Percentiles rank a stretch among this genome's conserved stretches.
phyloP scores from a whole-genome alignment of 2,329 filamentous ascomycete species.

The Cryoendolithus antarcticus region DNA sequence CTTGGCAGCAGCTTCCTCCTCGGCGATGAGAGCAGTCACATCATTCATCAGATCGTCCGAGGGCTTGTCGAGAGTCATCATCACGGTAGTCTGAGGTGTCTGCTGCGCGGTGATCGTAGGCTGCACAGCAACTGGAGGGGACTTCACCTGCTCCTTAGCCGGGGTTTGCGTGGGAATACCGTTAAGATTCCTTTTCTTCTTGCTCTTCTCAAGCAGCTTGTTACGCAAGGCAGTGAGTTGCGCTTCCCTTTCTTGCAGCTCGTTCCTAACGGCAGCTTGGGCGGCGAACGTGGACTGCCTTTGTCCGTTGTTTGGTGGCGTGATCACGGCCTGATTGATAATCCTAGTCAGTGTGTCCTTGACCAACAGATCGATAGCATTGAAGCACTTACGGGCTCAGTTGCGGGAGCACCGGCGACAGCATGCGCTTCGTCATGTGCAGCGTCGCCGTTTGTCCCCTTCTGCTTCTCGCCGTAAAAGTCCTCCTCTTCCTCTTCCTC shows the following conservation, averaged over 20 bases:
- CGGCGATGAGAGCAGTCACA: conserved; percentile 13
- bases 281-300: too few species aligned
- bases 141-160: not conserved
- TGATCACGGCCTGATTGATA: too few species aligned
- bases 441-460: conserved; percentile 1
- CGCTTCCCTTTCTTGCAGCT: too few species aligned
- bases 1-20: conserved; percentile 16
- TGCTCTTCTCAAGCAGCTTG: conserved; percentile 3
- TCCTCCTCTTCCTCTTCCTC: conserved; percentile 1
- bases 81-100: too few species aligned
- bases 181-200: not conserved
- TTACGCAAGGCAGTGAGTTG: conserved; percentile 4
- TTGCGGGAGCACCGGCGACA: conserved; percentile 2
- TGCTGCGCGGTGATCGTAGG: too few species aligned
- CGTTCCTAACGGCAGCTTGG: too few species aligned
- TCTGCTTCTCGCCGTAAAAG: conserved; percentile 5
- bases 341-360: too few species aligned
- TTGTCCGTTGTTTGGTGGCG: too few species aligned
- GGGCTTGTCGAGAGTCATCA: not conserved
- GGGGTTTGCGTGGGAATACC: not conserved
- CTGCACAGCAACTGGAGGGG: too few species aligned
- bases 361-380: too few species aligned
- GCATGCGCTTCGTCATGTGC: conserved; percentile 2
- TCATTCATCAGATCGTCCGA: not conserved
- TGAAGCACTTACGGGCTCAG: not conserved